Base-by-base conservation (phyloP, 768 basidiomycete genomes). In the Rhodotorula paludigena region DNA sequence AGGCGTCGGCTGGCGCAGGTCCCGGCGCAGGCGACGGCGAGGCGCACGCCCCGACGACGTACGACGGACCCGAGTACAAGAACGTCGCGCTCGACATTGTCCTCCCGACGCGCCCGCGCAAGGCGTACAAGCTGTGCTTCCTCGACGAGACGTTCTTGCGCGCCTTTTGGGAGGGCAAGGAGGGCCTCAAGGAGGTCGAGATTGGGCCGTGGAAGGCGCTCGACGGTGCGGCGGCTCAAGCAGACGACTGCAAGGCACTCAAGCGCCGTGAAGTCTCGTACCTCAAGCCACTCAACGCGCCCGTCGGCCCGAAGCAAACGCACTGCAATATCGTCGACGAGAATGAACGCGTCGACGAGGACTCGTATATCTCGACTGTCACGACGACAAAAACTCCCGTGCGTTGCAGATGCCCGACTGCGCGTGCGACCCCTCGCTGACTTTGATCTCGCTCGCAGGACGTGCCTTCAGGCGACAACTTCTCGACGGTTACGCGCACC, bases 321-420 rank as follows among this genome's bases (percentile, higher is more conserved):
- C 92, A 92, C 76, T 97, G 94, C 80, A 89, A 92, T 79, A 86
- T 97, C 63, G 82, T 84, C 57, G 93, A 98, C 74, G 89, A 93
- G 80, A 85, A 83, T 58, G 81, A 85, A 44, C 81, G 87, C 74
- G 82, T 83, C 68, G 90, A 97, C 74, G 87, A 86, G 71, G 90
- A 96, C 33, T 83, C 89, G 62, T 88, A 86, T 71, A 82, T 91
- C 48, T 81, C 83, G 41, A 90, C 86, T 76, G 67, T 92, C n/a
- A 96, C 93, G 21, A 91, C 87, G 23, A 96, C 94, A 32, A 83
- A 84, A 66, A 91, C 90, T 5, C 93, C 92, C 1, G 65, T 66
- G 33, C 36, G 65, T 32, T 8, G 7, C 38, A 35, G n/a, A n/a
- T n/a, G n/a, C n/a, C n/a, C n/a, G n/a, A n/a, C n/a, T n/a, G n/a